Evolutionary conservation across 2,329 filamentous ascomycete genomes (phyloP), one percentile per base, ranked within the genome.

Genomic region (Ophiostoma angusticollis): DNA sequence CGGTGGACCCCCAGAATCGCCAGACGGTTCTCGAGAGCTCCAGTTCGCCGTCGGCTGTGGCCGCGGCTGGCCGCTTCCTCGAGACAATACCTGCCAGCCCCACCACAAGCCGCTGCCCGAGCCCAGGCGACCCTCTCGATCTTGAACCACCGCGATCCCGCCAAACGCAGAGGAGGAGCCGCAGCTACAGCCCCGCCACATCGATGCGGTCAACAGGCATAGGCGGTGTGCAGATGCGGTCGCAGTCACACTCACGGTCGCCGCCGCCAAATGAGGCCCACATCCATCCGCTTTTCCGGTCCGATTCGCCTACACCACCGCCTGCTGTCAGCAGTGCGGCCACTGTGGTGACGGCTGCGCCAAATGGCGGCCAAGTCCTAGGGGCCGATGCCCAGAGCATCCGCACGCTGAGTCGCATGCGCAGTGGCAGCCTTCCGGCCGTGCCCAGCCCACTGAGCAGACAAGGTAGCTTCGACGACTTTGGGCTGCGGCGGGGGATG

Each of bases 251-350:
- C 43, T 45, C 52, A 13, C 52, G 52, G 7, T 47, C 49, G 3
- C 61, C 34, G 8, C 32, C 52, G 11, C 32, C 52, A 35, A 67
- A 67, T 50, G 79, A 86, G 54, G 66, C 75, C 4, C 74, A 85
- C 52, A 85, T 86, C 32, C 82, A 87, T 54, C 82, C 82, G 8
- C 67, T 87, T 3, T 86, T 87, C 62, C 70, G 82, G 43, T 78
- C 77, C 6, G 79, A 84, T 52, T 81, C 75, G 29, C 78, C 78
- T 0, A 69, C 65, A 1, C 79, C 80, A 7, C 76, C 80, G 1
- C 73, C 80, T 1, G 59, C 72, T 6, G 67, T 70, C 11, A 44
- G 35, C 1, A 47, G 42, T 2, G 81, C 78, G 0, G 78, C 80
- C 1, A 87, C 82, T 0, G 67, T 78, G 13, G 78, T 87, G 35